These are phyloP conservation scores for Butyriboletus loyo DNA, from an alignment of 768 basidiomycete species.

Conservation along the genomic window DNA sequence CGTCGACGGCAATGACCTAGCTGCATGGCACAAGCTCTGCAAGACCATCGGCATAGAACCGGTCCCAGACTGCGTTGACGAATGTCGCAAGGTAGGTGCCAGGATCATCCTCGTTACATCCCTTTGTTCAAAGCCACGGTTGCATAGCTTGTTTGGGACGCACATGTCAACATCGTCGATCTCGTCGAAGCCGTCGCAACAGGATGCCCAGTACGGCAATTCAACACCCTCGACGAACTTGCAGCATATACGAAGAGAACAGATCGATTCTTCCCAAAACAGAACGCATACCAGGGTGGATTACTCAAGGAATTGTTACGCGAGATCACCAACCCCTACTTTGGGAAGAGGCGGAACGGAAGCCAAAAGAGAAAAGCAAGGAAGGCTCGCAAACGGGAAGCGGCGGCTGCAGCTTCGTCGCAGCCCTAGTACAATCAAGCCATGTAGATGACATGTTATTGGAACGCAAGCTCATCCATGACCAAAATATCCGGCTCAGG, in stretches of 20 bases:
- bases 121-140: neutral
- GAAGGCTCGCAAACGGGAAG: slow-evolving; percentile 14
- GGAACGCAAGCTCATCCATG: neutral
- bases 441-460: slow-evolving; percentile 2
- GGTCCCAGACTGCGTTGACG: slow-evolving; percentile 7
- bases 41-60: slow-evolving; percentile 13
- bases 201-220: slow-evolving; percentile 15
- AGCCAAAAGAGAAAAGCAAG: slow-evolving; percentile 15
- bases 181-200: slow-evolving; percentile 21
- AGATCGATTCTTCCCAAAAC: slow-evolving; percentile 27
- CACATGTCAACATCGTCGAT: slow-evolving; percentile 33
- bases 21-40: slow-evolving; percentile 23
- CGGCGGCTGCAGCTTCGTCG: neutral
- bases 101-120: neutral
- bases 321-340: slow-evolving; percentile 19
- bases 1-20: slow-evolving; percentile 9
- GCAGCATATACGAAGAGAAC: slow-evolving; percentile 19
- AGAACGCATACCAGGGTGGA: slow-evolving; percentile 27
- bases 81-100: slow-evolving; percentile 17
- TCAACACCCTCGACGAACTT: slow-evolving; percentile 20
- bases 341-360: slow-evolving; percentile 17
- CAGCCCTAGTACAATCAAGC: slow-evolving; percentile 1
- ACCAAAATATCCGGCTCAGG: neutral
- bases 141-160: slow-evolving; percentile 19
- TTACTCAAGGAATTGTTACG: slow-evolving; percentile 30